These are phyloP conservation scores for Saccharomyces hybrid DNA, from an alignment of 1,139 yeast genomes.

Conservation along the genomic window DNA sequence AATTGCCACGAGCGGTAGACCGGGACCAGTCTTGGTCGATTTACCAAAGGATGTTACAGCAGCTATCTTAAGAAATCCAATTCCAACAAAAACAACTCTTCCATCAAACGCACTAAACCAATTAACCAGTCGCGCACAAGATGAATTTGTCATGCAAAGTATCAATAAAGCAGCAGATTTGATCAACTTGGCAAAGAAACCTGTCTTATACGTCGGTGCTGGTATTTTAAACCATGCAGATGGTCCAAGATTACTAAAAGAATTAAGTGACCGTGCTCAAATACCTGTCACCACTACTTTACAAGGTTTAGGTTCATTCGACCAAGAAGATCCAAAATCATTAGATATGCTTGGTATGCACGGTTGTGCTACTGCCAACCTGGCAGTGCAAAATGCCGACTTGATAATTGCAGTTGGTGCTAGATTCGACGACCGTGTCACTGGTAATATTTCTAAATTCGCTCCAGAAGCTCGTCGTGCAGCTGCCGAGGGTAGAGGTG, in stretches of 20 bases:
- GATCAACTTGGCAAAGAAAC: conserved; percentile 76
- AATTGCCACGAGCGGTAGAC: conserved; percentile 92
- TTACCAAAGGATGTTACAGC: conserved; percentile 97
- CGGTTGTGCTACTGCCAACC: conserved; percentile 90
- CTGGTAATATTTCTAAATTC: conserved; percentile 75
- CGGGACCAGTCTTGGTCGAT: conserved; percentile 97
- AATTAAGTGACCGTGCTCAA: conserved; percentile 80
- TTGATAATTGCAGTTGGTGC: conserved; percentile 92
- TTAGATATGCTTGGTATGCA: conserved; percentile 98
- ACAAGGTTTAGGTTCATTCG: conserved; percentile 91
- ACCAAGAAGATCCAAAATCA: conserved; percentile 84
- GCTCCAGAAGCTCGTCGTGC: conserved; percentile 93
- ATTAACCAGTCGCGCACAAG: conserved; percentile 63
- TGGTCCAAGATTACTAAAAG: conserved; percentile 74
- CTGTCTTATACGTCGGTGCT: conserved; percentile 85
- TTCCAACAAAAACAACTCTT: conserved; percentile 76
- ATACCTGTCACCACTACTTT: conserved; percentile 95
- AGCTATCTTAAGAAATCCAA: conserved; percentile 74
- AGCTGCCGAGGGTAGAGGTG: conserved; percentile 83
- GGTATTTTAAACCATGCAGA: conserved; percentile 77
- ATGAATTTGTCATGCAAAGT: conserved; percentile 70
- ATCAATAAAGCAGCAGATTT: conserved; percentile 70
- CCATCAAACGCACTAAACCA: conserved; percentile 74
- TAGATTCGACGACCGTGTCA: conserved; percentile 96
- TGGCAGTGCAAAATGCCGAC: conserved; percentile 91